phyloP scores from a whole-genome alignment of 345 rosid species.

The Salix koriyanagi region DNA sequence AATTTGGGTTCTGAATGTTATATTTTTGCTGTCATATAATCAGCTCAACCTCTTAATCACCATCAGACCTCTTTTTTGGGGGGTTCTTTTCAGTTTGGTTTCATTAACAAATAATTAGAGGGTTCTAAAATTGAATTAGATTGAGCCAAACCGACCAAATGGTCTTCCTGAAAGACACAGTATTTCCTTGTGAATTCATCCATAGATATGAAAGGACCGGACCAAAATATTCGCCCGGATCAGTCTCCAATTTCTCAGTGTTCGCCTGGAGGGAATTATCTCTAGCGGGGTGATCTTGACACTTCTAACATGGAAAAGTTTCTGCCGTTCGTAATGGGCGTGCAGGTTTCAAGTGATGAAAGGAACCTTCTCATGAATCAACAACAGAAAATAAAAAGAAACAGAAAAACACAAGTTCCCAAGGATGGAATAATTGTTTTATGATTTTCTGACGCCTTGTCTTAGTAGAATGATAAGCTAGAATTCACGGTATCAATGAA shows the following conservation, averaged over 20 bases:
- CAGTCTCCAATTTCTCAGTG: neutral
- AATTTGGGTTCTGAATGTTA: slow-evolving; percentile 47
- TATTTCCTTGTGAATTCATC: neutral
- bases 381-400: neutral
- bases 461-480: neutral
- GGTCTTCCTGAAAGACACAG: neutral
- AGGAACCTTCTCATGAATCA: neutral
- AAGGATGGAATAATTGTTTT: neutral
- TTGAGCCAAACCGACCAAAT: neutral
- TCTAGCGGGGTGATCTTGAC: neutral
- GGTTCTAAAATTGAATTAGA: neutral
- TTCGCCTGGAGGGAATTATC: no score
- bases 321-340: neutral
- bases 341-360: neutral
- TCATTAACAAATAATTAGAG: neutral
- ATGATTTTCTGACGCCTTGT: neutral
- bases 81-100: neutral
- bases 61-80: neutral
- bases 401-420: neutral
- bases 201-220: neutral
- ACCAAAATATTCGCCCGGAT: neutral
- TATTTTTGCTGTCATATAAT: neutral
- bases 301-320: neutral
- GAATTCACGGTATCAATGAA: no score
- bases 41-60: neutral